These are phyloP conservation scores for Hypoxylon lienhwacheense DNA, from an alignment of 495 filamentous ascomycete genomes.

Conservation along the genomic window DNA sequence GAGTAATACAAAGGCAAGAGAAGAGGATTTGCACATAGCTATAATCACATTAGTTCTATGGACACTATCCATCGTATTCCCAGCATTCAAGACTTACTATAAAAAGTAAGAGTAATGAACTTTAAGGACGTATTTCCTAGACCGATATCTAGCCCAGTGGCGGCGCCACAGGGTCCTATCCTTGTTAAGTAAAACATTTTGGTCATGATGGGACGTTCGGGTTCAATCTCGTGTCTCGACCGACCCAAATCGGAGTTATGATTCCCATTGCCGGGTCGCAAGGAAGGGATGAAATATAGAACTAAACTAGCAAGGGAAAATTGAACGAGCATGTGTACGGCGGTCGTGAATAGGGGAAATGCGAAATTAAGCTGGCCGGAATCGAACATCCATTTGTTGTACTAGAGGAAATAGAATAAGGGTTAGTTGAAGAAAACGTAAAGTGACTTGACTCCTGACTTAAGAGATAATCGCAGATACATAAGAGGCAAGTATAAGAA, in stretches of 20 bases:
- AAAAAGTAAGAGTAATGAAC: constrained; percentile 95
- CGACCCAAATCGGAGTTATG: constrained; percentile 52
- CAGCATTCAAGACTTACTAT: constrained; percentile 70
- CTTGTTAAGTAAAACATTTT: constrained; percentile 88
- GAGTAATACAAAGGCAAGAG: constrained; percentile 88
- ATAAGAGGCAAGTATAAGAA: neutral
- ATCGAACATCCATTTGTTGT: constrained; percentile 99
- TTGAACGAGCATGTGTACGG: constrained; percentile 94
- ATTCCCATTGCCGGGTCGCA: constrained; percentile 65
- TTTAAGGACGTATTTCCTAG: constrained; percentile 93
- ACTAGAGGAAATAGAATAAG: constrained; percentile 53
- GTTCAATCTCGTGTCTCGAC: constrained; percentile 56
- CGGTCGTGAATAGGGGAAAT: constrained; percentile 94
- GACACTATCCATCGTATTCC: neutral
- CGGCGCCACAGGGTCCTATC: constrained; percentile 88
- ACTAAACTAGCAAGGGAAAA: constrained; percentile 80
- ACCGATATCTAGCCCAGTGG: constrained; percentile 95
- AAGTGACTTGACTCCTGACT: too few relatives aligned
- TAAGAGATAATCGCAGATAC: too few relatives aligned
- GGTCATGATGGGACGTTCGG: constrained; percentile 80
- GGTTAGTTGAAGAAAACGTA: constrained; percentile 18
- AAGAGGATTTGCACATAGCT: constrained; percentile 99
- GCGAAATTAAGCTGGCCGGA: constrained; percentile 82
- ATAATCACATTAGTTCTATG: constrained; percentile 13
- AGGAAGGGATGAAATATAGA: constrained; percentile 78